Percentiles rank a stretch among this genome's conserved stretches.
These are phyloP conservation scores for Trichocladium uniseriatum DNA, from an alignment of 495 filamentous ascomycete species.

Conservation along the genomic window DNA sequence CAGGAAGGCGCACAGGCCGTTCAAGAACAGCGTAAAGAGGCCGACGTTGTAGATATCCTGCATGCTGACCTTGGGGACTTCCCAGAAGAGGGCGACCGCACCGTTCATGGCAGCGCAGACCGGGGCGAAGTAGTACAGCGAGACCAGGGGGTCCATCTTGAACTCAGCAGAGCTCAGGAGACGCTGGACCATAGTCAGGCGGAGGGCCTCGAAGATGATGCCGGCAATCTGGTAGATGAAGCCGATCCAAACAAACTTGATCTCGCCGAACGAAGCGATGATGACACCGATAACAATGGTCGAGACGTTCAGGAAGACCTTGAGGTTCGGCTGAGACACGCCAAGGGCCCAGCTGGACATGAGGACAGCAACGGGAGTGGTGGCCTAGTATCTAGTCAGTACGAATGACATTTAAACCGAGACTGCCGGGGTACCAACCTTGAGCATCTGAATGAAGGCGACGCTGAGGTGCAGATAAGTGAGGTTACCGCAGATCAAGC, in stretches of 20 bases:
- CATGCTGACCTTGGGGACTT: conserved; percentile 62
- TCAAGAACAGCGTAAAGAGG: conserved; percentile 62
- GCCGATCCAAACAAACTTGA: conserved; percentile 79
- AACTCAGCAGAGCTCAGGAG: conserved; percentile 81
- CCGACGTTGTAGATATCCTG: conserved; percentile 68
- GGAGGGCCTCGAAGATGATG: conserved; percentile 81
- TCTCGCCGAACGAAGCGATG: conserved; percentile 85
- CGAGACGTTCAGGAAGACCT: conserved; percentile 74
- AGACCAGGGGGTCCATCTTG: conserved; percentile 97
- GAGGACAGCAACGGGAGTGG: conserved; percentile 82
- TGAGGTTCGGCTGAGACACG: conserved; percentile 65
- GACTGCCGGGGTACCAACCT: conserved; percentile 43
- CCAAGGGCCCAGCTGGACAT: conserved; percentile 76
- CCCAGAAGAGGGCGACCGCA: conserved; percentile 65
- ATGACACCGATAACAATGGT: conserved; percentile 84
- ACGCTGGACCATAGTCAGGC: conserved; percentile 84
- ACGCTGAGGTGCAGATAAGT: conserved; percentile 89
- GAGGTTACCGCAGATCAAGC: conserved; percentile 88
- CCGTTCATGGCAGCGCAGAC: conserved; percentile 88
- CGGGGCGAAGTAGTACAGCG: conserved; percentile 92
- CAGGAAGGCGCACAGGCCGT: conserved; percentile 75
- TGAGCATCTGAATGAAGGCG: conserved; percentile 96
- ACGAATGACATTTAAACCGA: too few relatives aligned
- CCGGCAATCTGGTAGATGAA: conserved; percentile 80
- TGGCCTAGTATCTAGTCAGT: conserved; percentile 51